phyloP scores from a whole-genome alignment of 768 basidiomycete species.

The Tricholoma furcatifolium region DNA sequence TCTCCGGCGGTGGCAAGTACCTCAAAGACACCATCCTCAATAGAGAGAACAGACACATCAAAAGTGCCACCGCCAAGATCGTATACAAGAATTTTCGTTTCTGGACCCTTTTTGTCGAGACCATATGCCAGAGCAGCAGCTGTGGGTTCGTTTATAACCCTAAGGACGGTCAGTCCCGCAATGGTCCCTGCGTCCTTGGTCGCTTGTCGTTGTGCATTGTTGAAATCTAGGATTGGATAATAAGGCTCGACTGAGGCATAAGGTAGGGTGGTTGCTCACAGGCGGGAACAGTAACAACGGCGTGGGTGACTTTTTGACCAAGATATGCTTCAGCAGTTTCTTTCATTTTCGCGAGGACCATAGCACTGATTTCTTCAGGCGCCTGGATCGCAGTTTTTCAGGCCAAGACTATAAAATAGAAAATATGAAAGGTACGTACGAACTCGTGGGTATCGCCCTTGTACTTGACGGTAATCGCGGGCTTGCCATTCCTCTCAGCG shows the following conservation, averaged over 20 bases:
- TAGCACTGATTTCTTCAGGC: slow-evolving; percentile 74
- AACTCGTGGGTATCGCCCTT: slow-evolving; percentile 57
- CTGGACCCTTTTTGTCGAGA: slow-evolving; percentile 58
- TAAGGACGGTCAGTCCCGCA: slow-evolving; percentile 91
- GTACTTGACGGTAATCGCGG: slow-evolving; percentile 51
- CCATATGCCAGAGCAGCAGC: slow-evolving; percentile 73
- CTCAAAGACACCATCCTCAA: slow-evolving; percentile 70
- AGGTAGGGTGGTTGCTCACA: slow-evolving; percentile 45
- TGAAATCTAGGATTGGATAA: slow-evolving; percentile 66
- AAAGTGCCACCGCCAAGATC: slow-evolving; percentile 75
- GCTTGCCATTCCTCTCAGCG: slow-evolving; percentile 44
- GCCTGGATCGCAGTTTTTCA: slow-evolving; percentile 30
- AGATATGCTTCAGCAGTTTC: slow-evolving; percentile 99
- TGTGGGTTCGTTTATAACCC: slow-evolving; percentile 95
- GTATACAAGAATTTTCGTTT: slow-evolving; percentile 65
- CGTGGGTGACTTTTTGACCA: slow-evolving; percentile 93
- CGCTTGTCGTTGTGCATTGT: slow-evolving; percentile 98
- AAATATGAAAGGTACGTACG: slow-evolving; percentile 28
- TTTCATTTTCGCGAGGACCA: slow-evolving; percentile 98
- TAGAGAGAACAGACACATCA: slow-evolving; percentile 68
- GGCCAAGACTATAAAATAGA: not conserved
- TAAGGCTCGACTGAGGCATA: not conserved
- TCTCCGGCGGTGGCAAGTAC: slow-evolving; percentile 72
- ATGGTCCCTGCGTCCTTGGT: slow-evolving; percentile 98
- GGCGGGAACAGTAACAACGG: slow-evolving; percentile 97